phyloP scores from a whole-genome alignment of 1,139 yeast genomes.

The Protomyces macrosporus region DNA sequence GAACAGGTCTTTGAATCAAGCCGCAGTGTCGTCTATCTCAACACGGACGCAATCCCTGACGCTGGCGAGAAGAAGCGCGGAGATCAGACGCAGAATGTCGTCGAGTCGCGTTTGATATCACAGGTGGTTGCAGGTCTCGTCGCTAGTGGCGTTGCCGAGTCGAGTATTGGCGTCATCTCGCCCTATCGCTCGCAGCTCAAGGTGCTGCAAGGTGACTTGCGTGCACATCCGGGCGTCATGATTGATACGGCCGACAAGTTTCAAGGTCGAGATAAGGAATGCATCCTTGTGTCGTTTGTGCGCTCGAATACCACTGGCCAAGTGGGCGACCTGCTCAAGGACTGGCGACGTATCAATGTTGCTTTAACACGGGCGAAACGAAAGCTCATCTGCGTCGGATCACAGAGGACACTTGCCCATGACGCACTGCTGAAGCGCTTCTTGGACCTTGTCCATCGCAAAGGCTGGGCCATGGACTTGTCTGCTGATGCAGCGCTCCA shows the following conservation, averaged over 20 bases:
- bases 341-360: conserved; percentile 89
- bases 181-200: conserved; percentile 76
- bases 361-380: conserved; percentile 87
- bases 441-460: conserved; percentile 52
- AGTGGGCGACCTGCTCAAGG: conserved; percentile 68
- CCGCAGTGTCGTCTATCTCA: conserved; percentile 64
- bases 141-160: conserved; percentile 55
- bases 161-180: conserved; percentile 78
- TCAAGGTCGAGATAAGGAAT: conserved; percentile 92
- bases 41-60: conserved; percentile 61
- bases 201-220: conserved; percentile 40
- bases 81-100: conserved; percentile 65
- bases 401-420: conserved; percentile 55
- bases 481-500: conserved; percentile 39
- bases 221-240: conserved; percentile 51
- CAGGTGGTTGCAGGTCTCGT: conserved; percentile 59
- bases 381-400: conserved; percentile 78
- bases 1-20: conserved; percentile 45
- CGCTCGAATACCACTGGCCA: conserved; percentile 61
- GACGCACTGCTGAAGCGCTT: conserved; percentile 58
- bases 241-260: conserved; percentile 90
- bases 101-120: conserved; percentile 62
- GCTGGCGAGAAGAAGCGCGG: conserved; percentile 55
- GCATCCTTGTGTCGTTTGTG: conserved; percentile 80
- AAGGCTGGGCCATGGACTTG: conserved; percentile 61